Conservation (phyloP, 106 monocot genomes). For the Amphibolis antarctica region DNA sequence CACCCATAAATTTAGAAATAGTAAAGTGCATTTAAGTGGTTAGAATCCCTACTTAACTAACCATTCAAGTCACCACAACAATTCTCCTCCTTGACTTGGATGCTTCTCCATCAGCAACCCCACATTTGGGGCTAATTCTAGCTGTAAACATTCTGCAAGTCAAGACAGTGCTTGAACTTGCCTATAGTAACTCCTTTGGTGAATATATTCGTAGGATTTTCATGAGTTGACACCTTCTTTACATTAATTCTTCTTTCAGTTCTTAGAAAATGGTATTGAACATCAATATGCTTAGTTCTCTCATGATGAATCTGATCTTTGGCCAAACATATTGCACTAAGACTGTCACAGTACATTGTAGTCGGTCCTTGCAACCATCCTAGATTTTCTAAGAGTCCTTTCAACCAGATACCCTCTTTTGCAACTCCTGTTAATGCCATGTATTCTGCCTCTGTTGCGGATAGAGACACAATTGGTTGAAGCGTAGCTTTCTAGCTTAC, state of each 20-base stretch:
- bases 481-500: too few relatives aligned
- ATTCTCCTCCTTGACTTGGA: too few relatives aligned
- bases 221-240: neutral
- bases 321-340: neutral
- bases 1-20: too few relatives aligned
- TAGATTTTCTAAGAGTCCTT: neutral
- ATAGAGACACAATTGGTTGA: too few relatives aligned
- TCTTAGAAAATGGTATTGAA: neutral
- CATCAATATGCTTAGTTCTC: neutral
- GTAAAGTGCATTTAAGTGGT: too few relatives aligned
- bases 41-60: too few relatives aligned
- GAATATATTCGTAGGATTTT: neutral
- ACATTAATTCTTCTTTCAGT: neutral
- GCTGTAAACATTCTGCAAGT: neutral
- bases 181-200: neutral
- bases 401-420: neutral
- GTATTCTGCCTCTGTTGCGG: too few relatives aligned
- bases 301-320: neutral
- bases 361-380: neutral
- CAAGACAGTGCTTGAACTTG: neutral
- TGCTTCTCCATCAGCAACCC: too few relatives aligned
- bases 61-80: too few relatives aligned
- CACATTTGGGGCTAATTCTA: too few relatives aligned
- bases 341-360: neutral
- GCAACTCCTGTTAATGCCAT: too few relatives aligned